Percentiles rank a stretch among this genome's conserved stretches.
phyloP scores from a whole-genome alignment of 75 land plant genomes.

The Adiantum capillusveneris region DNA sequence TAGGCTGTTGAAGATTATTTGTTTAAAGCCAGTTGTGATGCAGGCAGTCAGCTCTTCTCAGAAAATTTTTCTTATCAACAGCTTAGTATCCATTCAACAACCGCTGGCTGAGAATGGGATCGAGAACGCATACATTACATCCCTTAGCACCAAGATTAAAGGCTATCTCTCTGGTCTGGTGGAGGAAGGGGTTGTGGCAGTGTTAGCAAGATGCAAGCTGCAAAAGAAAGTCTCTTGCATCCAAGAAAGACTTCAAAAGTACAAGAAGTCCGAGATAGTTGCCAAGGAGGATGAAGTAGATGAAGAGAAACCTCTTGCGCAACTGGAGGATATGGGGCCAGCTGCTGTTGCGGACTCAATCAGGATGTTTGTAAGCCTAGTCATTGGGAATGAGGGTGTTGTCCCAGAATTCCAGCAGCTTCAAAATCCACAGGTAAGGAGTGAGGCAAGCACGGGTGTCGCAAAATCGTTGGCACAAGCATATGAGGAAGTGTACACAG shows the following conservation, averaged over 20 bases:
- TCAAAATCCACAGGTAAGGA: slow-evolving; percentile 68
- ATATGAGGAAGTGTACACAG: slow-evolving; percentile 64
- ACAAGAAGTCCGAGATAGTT: slow-evolving; percentile 17
- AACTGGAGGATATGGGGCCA: slow-evolving; percentile 54
- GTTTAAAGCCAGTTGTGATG: background rate
- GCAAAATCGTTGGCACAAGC: slow-evolving; percentile 64
- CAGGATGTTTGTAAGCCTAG: slow-evolving; percentile 57
- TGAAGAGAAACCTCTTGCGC: slow-evolving; percentile 41
- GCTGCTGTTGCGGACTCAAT: slow-evolving; percentile 55
- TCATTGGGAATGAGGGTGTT: slow-evolving; percentile 72
- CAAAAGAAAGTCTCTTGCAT: slow-evolving; percentile 53
- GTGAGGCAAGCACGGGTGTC: slow-evolving; percentile 60
- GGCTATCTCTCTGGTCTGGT: slow-evolving; percentile 50
- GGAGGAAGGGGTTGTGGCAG: slow-evolving; percentile 62
- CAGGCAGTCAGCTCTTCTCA: slow-evolving; percentile 52
- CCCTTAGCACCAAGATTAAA: slow-evolving; percentile 45
- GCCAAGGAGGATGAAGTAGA: slow-evolving; percentile 16
- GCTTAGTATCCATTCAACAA: slow-evolving; percentile 81
- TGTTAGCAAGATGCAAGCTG: slow-evolving; percentile 66
- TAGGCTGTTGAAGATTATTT: too few species aligned
- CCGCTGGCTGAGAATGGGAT: slow-evolving; percentile 57
- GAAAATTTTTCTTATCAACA: slow-evolving; percentile 86
- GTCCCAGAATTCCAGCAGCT: slow-evolving; percentile 86
- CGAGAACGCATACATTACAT: slow-evolving; percentile 48
- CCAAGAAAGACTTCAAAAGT: slow-evolving; percentile 20